Evolutionary conservation across 129 eudicot species (phyloP), one percentile per base, ranked within the genome.

Genomic region (Tanacetum coccineum): DNA sequence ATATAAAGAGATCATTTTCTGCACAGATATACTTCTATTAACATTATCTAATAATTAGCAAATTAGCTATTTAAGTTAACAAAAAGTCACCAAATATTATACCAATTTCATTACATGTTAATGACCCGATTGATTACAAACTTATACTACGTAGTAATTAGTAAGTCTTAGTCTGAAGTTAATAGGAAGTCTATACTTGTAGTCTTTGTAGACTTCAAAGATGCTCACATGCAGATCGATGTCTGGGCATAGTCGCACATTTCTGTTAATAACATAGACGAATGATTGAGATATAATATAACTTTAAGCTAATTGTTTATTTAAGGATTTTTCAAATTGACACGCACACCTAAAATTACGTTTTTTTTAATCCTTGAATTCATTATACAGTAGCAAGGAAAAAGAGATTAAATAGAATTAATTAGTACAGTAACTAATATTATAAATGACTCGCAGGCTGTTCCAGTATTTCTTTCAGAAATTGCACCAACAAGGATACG

Each of bases 401-500:
- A 9, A 9, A 15, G 7, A 15, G 21, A 7, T 9, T 7, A 18
- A 17, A 18, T 32, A 32, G 39, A 32, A 32, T 32, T n/a, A n/a
- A n/a, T n/a, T 32, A n/a, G n/a, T n/a, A n/a, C n/a, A 32, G 39
- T 32, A 32, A 32, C 39, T 32, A 32, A 32, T 32, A 32, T 4
- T 4, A 32, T 32, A 32, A 32, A 32, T 32, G 39, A 14, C 28
- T 0, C 61, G 62, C 87, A 94, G 99, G 97, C 99, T 20, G 97
- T 94, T 56, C 99, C 99, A 1, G 73, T 94, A 53, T 89, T 94
- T 53, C 77, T 94, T 47, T 89, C 99, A 40, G 99, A 94, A 78
- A 94, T 94, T 18, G 99, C 99, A 25, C 99, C 99, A 32, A 87
- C 97, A 54, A 85, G 88, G 67, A 87, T 89, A 20, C 88, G 99